Evolutionary conservation across 805 yeast genomes (phyloP), one percentile per base, ranked within the genome.

Genomic region (Barnettozyma vustinii): DNA sequence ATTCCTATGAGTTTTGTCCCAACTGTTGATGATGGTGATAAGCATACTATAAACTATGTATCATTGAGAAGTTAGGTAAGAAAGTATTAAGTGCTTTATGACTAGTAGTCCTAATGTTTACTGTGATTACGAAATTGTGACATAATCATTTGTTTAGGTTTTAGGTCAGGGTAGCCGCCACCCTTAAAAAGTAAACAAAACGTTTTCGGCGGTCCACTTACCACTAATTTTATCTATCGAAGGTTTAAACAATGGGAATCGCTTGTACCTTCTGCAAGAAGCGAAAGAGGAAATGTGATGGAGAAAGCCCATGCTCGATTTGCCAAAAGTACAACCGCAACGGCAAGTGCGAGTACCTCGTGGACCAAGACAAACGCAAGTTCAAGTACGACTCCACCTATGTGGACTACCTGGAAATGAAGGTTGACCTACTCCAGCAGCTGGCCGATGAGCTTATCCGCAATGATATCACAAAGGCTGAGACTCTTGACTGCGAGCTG

Each of bases 391-490:
- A 64, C 45, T 60, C 67, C 1, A 59, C 67, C 0, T 55, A 56
- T n/a, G 61, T 64, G 33, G 68, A 64, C 43, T 62, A 60, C 39
- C 46, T 64, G 37, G 68, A 64, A 45, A 45, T 64, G 45, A 63
- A 61, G 30, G 51, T 57, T 4, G 68, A 64, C 45, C 36, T 62
- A 2, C 42, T 64, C 32, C 60, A 60, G 21, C 65, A 64, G 26
- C 53, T 57, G 21, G 61, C 58, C 2, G 55, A 52, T 32, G 62
- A 57, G 36, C 50, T 64, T 21, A 53, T 60, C 5, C 55, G 58
- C 42, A 50, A 44, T 1, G 49, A 56, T 25, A 5, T 20, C 3
- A 42, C 18, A 8, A 54, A 47, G 42, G 59, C 59, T 10, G 26
- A 27, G 18, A 3, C 8, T 7, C 46, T 55, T 23, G 54, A 32